Evolutionary conservation across 805 yeast genomes (phyloP), one percentile per base, ranked within the genome.

Genomic region (Schwanniomyces polymorphus): DNA sequence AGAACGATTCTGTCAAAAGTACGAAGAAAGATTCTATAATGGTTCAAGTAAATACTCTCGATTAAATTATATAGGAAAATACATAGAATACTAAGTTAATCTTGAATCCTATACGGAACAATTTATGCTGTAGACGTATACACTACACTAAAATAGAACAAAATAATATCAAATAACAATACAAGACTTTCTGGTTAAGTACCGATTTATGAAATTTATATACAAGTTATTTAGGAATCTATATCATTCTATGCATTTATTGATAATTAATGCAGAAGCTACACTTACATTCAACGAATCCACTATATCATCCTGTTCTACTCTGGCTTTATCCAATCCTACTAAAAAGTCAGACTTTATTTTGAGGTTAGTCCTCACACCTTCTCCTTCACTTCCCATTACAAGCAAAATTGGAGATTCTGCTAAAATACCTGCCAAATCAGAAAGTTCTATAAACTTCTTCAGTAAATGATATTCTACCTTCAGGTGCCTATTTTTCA

Each of bases 231-330:
- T 6, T 7, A 12, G 12, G 14, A 12, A 14, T 12, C 2, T 11
- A 28, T 2, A 28, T 38, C n/a, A 48, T 7, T 27, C 38, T 14
- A 48, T 27, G 27, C 49, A 51, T 42, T 49, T 51, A 9, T 52
- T 41, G 5, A 89, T 67, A 42, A 91, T 60, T 26, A 91, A 59
- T 1, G 91, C 94, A 1, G 91, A 79, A 1, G 97, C 97, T 7
- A 91, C 97, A 60, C 94, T 88, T 27, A 89, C 97, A 60, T 91
- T 91, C 58, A 91, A 70, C 27, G 96, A 87, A 60, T 90, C 97
- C 33, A 91, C 84, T 5, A 63, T 52, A 11, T 28, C 50, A 43
- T 62, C 65, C 14, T 58, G 64, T 3, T 57, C 61, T 12, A 46
- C 52, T 27, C 73, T 52, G 6, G 68, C 64, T 38, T 68, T 64